phyloP scores from a whole-genome alignment of 164 flowering plant genomes.

The Magnolia sinica region DNA sequence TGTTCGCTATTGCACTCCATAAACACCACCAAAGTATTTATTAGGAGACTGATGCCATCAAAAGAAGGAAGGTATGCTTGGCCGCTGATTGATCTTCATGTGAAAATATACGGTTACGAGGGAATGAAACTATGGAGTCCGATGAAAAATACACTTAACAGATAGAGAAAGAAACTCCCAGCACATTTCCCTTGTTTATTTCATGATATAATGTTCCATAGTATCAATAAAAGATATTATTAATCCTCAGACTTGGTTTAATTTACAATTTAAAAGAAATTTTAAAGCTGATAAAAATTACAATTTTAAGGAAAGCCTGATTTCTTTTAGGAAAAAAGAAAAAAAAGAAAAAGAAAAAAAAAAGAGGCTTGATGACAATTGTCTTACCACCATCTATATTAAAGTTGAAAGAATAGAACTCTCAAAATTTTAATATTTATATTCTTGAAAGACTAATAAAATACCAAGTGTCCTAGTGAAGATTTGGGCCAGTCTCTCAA shows the following conservation, averaged over 20 bases:
- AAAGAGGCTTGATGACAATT: no score
- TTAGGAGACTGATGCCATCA: slow-evolving; percentile 96
- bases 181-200: background rate
- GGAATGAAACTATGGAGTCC: slow-evolving; percentile 89
- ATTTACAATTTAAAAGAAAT: no score
- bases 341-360: no score
- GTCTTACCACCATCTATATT: no score
- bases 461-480: no score
- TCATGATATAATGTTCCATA: background rate
- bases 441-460: no score
- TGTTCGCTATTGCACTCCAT: slow-evolving; percentile 95
- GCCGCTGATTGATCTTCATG: slow-evolving; percentile 89
- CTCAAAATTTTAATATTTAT: no score
- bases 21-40: slow-evolving; percentile 87
- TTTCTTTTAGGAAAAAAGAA: no score
- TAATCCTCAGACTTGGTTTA: no score
- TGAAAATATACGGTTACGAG: slow-evolving; percentile 84
- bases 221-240: background rate
- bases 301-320: no score
- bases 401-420: no score
- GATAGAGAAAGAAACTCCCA: slow-evolving; percentile 36
- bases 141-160: slow-evolving; percentile 57
- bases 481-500: background rate
- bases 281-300: no score
- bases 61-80: slow-evolving; percentile 97